These are phyloP conservation scores for Deuterostichococcus epilithicus DNA, from an alignment of 139 green algal species.

Conservation along the genomic window DNA sequence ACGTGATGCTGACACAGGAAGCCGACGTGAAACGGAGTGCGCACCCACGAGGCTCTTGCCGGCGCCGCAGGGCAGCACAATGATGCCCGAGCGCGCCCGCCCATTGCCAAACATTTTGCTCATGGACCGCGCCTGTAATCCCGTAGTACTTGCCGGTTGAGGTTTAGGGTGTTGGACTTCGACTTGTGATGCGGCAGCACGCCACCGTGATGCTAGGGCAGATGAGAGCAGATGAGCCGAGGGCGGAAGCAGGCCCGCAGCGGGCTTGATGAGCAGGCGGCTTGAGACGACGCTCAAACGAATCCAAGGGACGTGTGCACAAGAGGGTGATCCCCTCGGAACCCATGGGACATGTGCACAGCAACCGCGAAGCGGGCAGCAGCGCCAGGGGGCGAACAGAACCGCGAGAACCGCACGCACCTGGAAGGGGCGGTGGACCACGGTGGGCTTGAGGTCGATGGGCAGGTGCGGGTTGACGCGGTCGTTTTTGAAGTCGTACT, in stretches of 20 bases:
- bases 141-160: background rate
- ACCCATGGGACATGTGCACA: no score
- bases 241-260: no score
- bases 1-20: background rate
- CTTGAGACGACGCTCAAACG: no score
- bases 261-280: no score
- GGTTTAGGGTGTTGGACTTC: no score
- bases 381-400: background rate
- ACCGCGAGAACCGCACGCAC: background rate
- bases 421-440: slow-evolving; percentile 85
- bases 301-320: no score
- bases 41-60: slow-evolving; percentile 85
- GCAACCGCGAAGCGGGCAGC: background rate
- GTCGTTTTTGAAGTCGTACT: slow-evolving; percentile 97
- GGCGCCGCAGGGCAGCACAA: slow-evolving; percentile 96
- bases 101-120: slow-evolving; percentile 99
- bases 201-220: no score
- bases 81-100: slow-evolving; percentile 86
- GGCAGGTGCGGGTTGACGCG: slow-evolving; percentile 59
- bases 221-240: no score
- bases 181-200: no score
- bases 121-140: slow-evolving; percentile 83
- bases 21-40: no score
- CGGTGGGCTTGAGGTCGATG: slow-evolving; percentile 89
- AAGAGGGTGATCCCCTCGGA: no score